Percentiles rank a stretch among this genome's conserved stretches.
Conservation (phyloP, 2,329 filamentous ascomycete genomes). For the Cadophora gregata region DNA sequence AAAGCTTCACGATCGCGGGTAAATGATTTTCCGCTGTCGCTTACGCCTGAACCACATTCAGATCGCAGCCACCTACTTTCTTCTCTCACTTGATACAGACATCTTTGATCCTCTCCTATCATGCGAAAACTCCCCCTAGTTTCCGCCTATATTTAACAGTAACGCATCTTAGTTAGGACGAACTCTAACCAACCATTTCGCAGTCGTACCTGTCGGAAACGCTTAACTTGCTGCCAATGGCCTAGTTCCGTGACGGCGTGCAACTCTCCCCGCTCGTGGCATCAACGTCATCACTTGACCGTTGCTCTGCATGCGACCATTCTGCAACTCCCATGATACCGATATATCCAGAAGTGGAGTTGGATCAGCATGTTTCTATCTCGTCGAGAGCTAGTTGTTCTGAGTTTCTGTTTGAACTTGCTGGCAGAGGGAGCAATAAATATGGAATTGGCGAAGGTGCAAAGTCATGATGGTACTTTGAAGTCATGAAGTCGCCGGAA, state of each 20-base stretch:
- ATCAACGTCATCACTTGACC: slow-evolving; percentile 1
- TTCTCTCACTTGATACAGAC: too few relatives aligned
- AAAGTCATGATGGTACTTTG: too few relatives aligned
- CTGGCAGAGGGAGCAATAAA: too few relatives aligned
- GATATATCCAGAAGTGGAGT: not conserved
- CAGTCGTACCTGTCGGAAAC: not conserved
- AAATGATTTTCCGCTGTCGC: not conserved
- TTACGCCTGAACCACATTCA: too few relatives aligned
- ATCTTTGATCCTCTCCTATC: too few relatives aligned
- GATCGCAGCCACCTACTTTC: too few relatives aligned
- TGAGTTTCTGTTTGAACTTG: not conserved
- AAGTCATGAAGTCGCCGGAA: too few relatives aligned
- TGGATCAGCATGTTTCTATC: not conserved
- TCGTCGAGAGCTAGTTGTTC: not conserved
- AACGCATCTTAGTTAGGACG: not conserved
- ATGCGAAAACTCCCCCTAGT: too few relatives aligned
- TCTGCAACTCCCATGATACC: not conserved
- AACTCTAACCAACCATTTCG: not conserved
- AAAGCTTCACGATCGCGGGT: too few relatives aligned
- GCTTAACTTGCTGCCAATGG: not conserved
- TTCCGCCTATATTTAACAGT: too few relatives aligned
- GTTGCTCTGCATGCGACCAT: not conserved
- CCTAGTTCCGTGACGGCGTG: not conserved
- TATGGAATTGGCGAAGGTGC: too few relatives aligned
- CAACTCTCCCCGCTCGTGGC: not conserved